Conservation (phyloP, 2,329 filamentous ascomycete species). For the Scytalidium sp. region DNA sequence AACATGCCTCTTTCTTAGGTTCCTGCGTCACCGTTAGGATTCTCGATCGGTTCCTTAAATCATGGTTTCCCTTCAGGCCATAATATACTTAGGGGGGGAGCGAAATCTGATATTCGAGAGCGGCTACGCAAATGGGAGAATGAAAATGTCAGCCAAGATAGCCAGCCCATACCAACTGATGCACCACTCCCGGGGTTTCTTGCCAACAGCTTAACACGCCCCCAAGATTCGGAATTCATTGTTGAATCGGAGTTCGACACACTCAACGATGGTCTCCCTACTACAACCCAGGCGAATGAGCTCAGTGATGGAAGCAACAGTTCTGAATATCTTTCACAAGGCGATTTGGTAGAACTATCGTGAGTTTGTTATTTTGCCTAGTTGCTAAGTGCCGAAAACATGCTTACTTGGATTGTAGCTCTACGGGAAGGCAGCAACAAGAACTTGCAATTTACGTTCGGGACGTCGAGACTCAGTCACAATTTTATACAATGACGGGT, state of each 20-base stretch:
- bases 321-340: conserved; percentile 26
- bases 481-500: conserved; percentile 48
- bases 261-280: background rate
- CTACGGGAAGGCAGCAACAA: conserved; percentile 7
- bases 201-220: conserved; percentile 9
- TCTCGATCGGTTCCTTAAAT: background rate
- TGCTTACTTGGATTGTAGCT: conserved; percentile 14
- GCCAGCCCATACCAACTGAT: background rate
- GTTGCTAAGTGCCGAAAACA: background rate
- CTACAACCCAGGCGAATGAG: conserved; percentile 37
- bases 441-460: conserved; percentile 47
- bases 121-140: conserved; percentile 40
- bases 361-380: conserved; percentile 11
- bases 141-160: conserved; percentile 26
- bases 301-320: conserved; percentile 39
- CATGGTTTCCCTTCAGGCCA: background rate
- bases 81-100: background rate
- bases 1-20: background rate
- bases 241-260: background rate
- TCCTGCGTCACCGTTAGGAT: background rate
- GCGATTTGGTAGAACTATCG: conserved; percentile 30
- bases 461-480: conserved; percentile 33
- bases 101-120: conserved; percentile 25
- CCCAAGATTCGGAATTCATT: background rate
- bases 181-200: conserved; percentile 3